These are phyloP conservation scores for Populus deltoides DNA, from an alignment of 345 rosid genomes.

Conservation along the genomic window DNA sequence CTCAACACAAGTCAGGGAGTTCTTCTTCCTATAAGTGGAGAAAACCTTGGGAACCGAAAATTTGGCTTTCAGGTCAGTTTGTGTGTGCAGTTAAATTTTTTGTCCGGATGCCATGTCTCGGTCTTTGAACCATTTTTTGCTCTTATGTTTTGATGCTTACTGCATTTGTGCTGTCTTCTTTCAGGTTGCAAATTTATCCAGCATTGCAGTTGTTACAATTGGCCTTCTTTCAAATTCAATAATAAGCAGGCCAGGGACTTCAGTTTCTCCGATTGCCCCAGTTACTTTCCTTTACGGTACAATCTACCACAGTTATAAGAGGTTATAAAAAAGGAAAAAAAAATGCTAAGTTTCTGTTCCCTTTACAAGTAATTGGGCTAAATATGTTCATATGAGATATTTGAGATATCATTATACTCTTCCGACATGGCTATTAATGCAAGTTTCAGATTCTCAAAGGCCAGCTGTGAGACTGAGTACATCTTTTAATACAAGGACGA, in stretches of 20 bases:
- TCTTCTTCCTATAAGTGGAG: slow-evolving; percentile 55
- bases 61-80: slow-evolving; percentile 71
- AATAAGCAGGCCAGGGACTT: slow-evolving; percentile 70
- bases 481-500: slow-evolving; percentile 63
- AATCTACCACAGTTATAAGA: slow-evolving; percentile 5
- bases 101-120: background rate
- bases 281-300: slow-evolving; percentile 81
- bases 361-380: background rate
- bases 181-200: slow-evolving; percentile 63
- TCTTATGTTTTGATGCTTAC: background rate
- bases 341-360: background rate
- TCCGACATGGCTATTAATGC: slow-evolving; percentile 18
- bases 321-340: background rate
- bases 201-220: slow-evolving; percentile 54
- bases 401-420: background rate
- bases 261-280: slow-evolving; percentile 70
- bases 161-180: slow-evolving; percentile 16
- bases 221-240: slow-evolving; percentile 43
- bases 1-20: slow-evolving; percentile 52
- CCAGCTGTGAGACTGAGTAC: slow-evolving; percentile 72
- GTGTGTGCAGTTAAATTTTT: background rate
- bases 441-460: slow-evolving; percentile 70
- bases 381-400: background rate
- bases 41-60: slow-evolving; percentile 59
- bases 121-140: background rate